Conservation (phyloP, 768 basidiomycete species). For the Suillus subluteus region DNA sequence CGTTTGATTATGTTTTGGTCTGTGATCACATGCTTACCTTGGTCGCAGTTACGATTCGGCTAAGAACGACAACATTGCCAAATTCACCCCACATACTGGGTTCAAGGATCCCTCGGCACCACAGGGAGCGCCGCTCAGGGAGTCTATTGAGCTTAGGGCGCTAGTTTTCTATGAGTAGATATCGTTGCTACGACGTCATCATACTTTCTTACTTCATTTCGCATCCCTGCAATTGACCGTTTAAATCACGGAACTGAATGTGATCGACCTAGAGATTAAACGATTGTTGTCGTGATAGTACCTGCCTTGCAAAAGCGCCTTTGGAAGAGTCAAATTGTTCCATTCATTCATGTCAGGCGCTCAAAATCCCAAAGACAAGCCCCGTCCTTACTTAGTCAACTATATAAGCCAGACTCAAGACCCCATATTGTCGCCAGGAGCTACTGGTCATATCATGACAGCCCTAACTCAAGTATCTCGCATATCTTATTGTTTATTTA, state of each 20-base stretch:
- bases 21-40: neutral
- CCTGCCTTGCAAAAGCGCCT: neutral
- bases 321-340: neutral
- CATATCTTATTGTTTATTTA: neutral
- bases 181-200: constrained; percentile 15
- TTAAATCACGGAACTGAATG: neutral
- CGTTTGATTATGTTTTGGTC: neutral
- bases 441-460: neutral
- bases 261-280: neutral
- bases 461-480: neutral
- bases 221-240: neutral
- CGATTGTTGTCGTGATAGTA: neutral
- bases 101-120: constrained; percentile 61
- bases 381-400: neutral
- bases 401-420: neutral
- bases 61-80: constrained; percentile 51
- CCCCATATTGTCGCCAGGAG: neutral
- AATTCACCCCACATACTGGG: constrained; percentile 65
- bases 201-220: neutral
- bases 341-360: neutral
- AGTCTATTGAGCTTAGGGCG: constrained; percentile 65
- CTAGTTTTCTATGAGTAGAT: constrained; percentile 60
- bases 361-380: neutral
- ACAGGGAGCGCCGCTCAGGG: constrained; percentile 47
- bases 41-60: constrained; percentile 42